Evolutionary conservation across 2,329 filamentous ascomycete species (phyloP).

Genomic region (Triangularia verruculosa): DNA sequence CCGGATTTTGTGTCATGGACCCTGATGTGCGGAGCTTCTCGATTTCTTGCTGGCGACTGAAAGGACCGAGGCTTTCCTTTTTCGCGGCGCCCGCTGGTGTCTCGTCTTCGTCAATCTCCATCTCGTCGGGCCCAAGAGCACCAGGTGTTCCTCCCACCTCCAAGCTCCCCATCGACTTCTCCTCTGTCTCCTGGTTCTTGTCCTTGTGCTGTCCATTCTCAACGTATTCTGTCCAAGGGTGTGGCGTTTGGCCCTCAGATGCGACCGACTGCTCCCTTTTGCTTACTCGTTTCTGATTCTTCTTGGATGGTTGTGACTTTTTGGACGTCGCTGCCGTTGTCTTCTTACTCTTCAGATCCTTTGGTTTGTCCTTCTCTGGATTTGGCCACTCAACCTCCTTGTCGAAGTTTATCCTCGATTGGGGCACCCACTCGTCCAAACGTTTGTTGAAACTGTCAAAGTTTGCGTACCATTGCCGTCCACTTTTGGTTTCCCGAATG

Average conservation of each 20-base stretch:
- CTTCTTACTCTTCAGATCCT: conserved; percentile 76
- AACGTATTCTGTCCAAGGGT: conserved; percentile 52
- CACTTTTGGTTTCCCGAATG: conserved; percentile 84
- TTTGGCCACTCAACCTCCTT: conserved; percentile 96
- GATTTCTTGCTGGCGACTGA: conserved; percentile 85
- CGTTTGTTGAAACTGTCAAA: conserved; percentile 98
- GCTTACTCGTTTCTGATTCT: conserved; percentile 52
- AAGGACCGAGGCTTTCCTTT: conserved; percentile 48
- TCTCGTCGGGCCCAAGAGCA: conserved; percentile 43
- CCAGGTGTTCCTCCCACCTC: conserved; percentile 46
- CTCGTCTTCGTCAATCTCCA: conserved; percentile 55
- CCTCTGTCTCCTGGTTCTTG: conserved; percentile 43
- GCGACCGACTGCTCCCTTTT: conserved; percentile 55
- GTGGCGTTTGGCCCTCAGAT: conserved; percentile 53
- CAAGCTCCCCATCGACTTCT: conserved; percentile 43
- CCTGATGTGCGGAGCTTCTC: conserved; percentile 92
- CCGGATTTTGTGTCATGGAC: conserved; percentile 98
- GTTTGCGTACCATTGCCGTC: conserved; percentile 90
- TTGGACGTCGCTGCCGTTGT: conserved; percentile 54
- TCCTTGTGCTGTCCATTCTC: conserved; percentile 44
- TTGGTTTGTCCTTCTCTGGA: conserved; percentile 78
- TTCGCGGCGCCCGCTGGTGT: conserved; percentile 36
- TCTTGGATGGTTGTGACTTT: conserved; percentile 55
- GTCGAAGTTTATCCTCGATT: conserved; percentile 76
- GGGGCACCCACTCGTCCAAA: conserved; percentile 80